Conservation (phyloP, 2,329 filamentous ascomycete genomes). For the Colletotrichum musicola region DNA sequence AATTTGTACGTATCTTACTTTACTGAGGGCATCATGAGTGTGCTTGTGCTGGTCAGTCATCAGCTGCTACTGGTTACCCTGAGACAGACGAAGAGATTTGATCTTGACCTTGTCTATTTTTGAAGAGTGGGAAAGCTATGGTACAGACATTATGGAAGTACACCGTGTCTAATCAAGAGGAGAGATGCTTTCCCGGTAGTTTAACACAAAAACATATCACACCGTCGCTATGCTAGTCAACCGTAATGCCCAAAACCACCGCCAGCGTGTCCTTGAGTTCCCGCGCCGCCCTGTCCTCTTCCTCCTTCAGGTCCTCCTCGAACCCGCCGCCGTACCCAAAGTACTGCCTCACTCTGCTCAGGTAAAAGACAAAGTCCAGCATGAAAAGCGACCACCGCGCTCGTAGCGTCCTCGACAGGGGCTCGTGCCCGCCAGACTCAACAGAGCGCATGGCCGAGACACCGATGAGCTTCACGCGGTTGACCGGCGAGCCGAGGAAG, state of each 20-base stretch:
- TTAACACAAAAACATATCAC: too few relatives aligned
- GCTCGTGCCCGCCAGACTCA: not conserved
- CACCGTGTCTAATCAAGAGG: too few relatives aligned
- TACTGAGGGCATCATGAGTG: too few relatives aligned
- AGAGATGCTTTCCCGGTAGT: too few relatives aligned
- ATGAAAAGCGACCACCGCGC: conserved; percentile 13
- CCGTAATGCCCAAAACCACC: conserved; percentile 15
- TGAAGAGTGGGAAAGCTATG: too few relatives aligned
- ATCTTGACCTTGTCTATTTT: too few relatives aligned
- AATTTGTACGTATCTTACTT: too few relatives aligned
- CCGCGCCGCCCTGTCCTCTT: conserved; percentile 11
- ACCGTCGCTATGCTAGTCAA: conserved; percentile 8
- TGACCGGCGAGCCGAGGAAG: conserved; percentile 79
- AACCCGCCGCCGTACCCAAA: conserved; percentile 10
- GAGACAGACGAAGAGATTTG: too few relatives aligned
- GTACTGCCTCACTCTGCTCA: conserved; percentile 21
- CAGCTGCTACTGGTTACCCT: too few relatives aligned
- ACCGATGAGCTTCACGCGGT: conserved; percentile 75
- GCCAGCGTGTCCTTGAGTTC: conserved; percentile 11
- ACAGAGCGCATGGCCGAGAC: conserved; percentile 21
- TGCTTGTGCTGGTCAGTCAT: too few relatives aligned
- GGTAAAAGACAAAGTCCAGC: conserved; percentile 3
- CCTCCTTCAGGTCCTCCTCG: conserved; percentile 16
- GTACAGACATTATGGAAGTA: too few relatives aligned
- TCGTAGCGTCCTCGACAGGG: not conserved